Conservation (phyloP, 179 eudicot species). For the Actinidia chinensis region DNA sequence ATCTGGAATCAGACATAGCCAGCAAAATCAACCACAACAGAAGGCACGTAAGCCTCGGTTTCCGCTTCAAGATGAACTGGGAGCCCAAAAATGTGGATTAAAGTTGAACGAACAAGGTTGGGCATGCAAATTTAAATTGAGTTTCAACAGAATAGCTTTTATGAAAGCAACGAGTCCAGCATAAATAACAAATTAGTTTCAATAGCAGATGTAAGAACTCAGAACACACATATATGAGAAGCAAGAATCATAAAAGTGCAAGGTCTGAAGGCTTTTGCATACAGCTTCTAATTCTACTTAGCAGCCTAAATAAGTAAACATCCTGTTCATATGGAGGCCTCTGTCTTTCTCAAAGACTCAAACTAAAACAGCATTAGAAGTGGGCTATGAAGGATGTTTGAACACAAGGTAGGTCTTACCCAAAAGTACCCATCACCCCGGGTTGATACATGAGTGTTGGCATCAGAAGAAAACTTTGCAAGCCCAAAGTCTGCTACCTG, state of each 20-base stretch:
- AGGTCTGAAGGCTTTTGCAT: too few species aligned
- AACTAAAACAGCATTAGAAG: neutral
- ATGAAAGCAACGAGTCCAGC: too few species aligned
- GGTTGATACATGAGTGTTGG: slow-evolving; percentile 80
- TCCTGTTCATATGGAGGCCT: neutral
- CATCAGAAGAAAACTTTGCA: slow-evolving; percentile 80
- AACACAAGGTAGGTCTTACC: slow-evolving; percentile 41
- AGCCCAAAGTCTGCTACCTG: slow-evolving; percentile 99
- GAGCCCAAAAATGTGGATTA: neutral
- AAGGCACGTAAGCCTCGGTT: neutral
- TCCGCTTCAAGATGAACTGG: neutral
- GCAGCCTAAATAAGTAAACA: too few species aligned
- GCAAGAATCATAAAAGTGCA: neutral
- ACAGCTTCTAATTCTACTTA: too few species aligned
- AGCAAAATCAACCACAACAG: neutral
- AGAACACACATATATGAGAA: neutral
- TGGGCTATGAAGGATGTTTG: neutral
- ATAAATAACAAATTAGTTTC: too few species aligned
- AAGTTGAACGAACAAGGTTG: neutral
- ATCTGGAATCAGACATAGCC: slow-evolving; percentile 8
- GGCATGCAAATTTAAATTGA: neutral
- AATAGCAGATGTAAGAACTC: neutral
- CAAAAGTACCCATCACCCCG: slow-evolving; percentile 96
- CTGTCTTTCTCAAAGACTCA: neutral
- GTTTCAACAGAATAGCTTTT: neutral